These are phyloP conservation scores for Gracilaria caudata DNA, from an alignment of 23 red algal genomes.

Conservation along the genomic window DNA sequence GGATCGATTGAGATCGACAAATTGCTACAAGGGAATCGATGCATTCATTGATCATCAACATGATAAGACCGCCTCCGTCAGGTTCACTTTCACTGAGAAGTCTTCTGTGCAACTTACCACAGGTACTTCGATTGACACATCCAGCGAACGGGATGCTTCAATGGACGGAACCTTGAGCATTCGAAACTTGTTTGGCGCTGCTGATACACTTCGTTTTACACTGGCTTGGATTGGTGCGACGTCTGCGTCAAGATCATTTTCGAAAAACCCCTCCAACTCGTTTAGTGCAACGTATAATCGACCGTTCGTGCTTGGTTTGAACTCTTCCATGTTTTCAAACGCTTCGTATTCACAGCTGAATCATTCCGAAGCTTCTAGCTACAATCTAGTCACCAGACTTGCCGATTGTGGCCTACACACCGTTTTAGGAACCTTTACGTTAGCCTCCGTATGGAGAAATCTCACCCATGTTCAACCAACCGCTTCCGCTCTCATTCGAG, in stretches of 20 bases:
- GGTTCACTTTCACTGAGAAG: conserved; percentile 70
- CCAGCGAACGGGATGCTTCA: conserved; percentile 63
- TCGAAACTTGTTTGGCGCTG: conserved; percentile 58
- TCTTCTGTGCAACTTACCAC: conserved; percentile 59
- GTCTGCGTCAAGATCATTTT: conserved; percentile 25
- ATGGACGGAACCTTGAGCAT: conserved; percentile 29
- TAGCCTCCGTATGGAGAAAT: conserved; percentile 61
- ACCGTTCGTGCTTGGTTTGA: conserved; percentile 51
- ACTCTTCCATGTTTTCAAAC: conserved; percentile 32
- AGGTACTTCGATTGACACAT: conserved; percentile 66
- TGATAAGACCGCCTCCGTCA: conserved; percentile 59
- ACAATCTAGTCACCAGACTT: conserved; percentile 17
- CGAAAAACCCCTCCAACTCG: conserved; percentile 33
- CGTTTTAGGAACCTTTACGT: conserved; percentile 27
- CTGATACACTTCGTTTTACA: conserved; percentile 54
- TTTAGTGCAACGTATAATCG: conserved; percentile 4
- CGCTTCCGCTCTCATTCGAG: conserved; percentile 58
- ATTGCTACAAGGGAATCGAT: conserved; percentile 76
- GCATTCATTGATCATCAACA: conserved; percentile 68
- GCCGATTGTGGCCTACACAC: conserved; percentile 35
- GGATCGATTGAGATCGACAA: conserved; percentile 81
- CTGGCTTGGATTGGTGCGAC: conserved; percentile 52
- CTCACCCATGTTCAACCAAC: conserved; percentile 40
- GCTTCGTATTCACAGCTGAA: conserved; percentile 17
- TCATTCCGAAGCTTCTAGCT: conserved; percentile 37